Percentiles rank a stretch among this genome's conserved stretches.
Evolutionary conservation across 2,329 filamentous ascomycete genomes (phyloP).

Genomic region (Sporothrix inflata): DNA sequence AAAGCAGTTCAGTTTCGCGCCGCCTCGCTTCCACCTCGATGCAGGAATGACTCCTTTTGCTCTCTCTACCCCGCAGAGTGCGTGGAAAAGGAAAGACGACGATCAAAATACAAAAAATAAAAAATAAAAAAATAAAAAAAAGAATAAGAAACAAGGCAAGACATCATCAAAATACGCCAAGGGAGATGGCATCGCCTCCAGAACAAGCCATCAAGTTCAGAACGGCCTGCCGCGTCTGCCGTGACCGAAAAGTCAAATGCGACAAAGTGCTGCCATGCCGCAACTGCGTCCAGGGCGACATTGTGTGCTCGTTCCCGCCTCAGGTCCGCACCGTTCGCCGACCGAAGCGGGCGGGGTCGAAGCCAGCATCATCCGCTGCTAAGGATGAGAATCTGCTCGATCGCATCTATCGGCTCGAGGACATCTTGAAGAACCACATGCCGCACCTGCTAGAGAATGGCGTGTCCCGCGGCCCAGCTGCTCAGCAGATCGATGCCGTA

Average conservation of each 20-base stretch:
- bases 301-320: constrained; percentile 22
- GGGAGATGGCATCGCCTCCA: constrained; percentile 6
- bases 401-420: constrained; percentile 19
- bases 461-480: not conserved
- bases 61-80: no score
- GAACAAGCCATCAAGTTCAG: constrained; percentile 16
- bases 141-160: not conserved
- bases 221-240: constrained; percentile 22
- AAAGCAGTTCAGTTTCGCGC: not conserved
- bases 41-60: not conserved
- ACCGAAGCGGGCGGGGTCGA: constrained; percentile 19
- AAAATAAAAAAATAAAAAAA: not conserved
- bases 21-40: not conserved
- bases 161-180: not conserved
- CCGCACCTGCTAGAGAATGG: constrained; percentile 1
- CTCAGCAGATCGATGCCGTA: not conserved
- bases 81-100: not conserved
- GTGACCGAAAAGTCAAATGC: constrained; percentile 26
- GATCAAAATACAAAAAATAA: not conserved
- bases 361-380: not conserved
- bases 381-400: not conserved
- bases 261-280: constrained; percentile 24
- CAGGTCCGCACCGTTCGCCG: constrained; percentile 23
- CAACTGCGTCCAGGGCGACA: constrained; percentile 17
- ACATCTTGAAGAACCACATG: constrained; percentile 8